These are phyloP conservation scores for Pterulicium gracile DNA, from an alignment of 1,284 basidiomycete genomes.

Conservation along the genomic window DNA sequence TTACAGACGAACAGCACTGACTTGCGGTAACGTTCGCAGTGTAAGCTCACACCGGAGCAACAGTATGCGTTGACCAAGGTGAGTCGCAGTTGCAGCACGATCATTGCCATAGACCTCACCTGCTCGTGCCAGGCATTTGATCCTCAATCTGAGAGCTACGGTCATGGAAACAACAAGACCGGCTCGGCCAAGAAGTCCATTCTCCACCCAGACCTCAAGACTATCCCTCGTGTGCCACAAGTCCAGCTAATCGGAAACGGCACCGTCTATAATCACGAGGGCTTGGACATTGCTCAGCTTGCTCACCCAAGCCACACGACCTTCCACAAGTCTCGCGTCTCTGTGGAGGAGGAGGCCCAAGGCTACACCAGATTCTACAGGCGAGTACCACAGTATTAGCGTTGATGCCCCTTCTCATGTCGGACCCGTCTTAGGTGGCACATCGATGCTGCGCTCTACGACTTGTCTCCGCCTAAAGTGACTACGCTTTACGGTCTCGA, in stretches of 20 bases:
- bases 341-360: slow-evolving; percentile 43
- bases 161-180: slow-evolving; percentile 64
- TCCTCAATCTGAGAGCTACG: slow-evolving; percentile 45
- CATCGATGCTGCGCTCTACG: slow-evolving; percentile 66
- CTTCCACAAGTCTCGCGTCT: slow-evolving; percentile 52
- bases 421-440: slow-evolving; percentile 36
- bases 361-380: slow-evolving; percentile 51
- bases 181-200: slow-evolving; percentile 47
- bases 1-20: too few relatives aligned
- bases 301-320: slow-evolving; percentile 62
- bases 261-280: slow-evolving; percentile 50
- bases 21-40: too few relatives aligned
- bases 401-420: background rate
- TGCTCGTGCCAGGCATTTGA: slow-evolving; percentile 41
- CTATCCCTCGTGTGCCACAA: slow-evolving; percentile 59
- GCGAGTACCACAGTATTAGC: background rate
- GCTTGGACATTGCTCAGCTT: slow-evolving; percentile 42
- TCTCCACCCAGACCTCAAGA: slow-evolving; percentile 62
- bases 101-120: slow-evolving; percentile 4
- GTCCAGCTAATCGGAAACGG: slow-evolving; percentile 70
- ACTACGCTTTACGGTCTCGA: slow-evolving; percentile 56
- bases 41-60: slow-evolving; percentile 65
- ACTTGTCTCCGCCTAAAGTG: slow-evolving; percentile 52
- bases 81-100: slow-evolving; percentile 9
- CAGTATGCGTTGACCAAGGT: slow-evolving; percentile 80